These are phyloP conservation scores for Chrysosporium queenslandicum DNA, from an alignment of 2,329 filamentous ascomycete genomes.

Conservation along the genomic window DNA sequence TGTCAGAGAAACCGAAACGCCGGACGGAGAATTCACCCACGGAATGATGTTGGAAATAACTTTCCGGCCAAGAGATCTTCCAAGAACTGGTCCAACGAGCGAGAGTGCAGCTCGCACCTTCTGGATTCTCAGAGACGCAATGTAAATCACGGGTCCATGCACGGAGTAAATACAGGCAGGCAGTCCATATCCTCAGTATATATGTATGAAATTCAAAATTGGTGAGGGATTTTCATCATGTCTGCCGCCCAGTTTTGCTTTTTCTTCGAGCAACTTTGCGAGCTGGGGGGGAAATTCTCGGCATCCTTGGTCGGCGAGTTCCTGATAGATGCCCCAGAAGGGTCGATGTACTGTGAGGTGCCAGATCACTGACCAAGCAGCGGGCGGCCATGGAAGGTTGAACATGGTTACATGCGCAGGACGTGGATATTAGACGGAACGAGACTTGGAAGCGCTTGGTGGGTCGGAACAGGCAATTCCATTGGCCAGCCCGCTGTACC, in stretches of 20 bases:
- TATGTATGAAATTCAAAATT: background rate
- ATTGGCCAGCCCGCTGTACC: background rate
- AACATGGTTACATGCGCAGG: background rate
- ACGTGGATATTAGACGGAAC: too few relatives aligned
- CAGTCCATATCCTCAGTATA: too few relatives aligned
- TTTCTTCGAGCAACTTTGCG: background rate
- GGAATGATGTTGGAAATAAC: background rate
- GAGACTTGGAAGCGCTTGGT: background rate
- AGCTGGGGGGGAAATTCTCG: background rate
- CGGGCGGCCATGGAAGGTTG: background rate
- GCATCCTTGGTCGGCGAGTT: background rate
- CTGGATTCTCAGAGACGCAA: too few relatives aligned
- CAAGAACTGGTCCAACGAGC: background rate
- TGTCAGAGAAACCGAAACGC: background rate
- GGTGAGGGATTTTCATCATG: conserved; percentile 6
- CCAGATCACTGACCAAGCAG: background rate
- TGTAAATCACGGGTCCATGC: too few relatives aligned
- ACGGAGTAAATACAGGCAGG: too few relatives aligned
- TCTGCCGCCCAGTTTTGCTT: background rate
- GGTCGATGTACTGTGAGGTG: background rate
- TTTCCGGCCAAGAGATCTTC: background rate
- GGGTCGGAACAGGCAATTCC: background rate
- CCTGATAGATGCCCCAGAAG: background rate
- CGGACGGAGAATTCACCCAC: background rate
- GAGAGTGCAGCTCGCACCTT: background rate